Percentiles rank a stretch among this genome's conserved stretches.
Evolutionary conservation across 352 stramenopile genomes (phyloP).

Genomic region (Thalassiosira livingstoniorum): DNA sequence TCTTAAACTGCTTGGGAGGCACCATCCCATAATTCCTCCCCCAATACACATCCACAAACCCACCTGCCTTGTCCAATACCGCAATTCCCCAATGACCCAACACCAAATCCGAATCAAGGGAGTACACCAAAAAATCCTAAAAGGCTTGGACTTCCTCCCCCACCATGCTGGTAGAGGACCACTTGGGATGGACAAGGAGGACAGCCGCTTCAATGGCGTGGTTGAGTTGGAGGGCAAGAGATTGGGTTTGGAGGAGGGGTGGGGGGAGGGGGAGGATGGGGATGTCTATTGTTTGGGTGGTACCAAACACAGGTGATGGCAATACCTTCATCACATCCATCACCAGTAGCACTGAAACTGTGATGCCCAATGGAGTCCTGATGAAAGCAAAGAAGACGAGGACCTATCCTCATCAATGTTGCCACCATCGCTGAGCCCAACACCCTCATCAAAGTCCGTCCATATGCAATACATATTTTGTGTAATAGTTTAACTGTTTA

Average conservation of each 20-base stretch:
- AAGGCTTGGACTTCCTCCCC: slow-evolving; percentile 78
- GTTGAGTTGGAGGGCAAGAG: slow-evolving; percentile 71
- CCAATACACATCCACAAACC: slow-evolving; percentile 75
- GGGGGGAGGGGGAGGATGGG: no score
- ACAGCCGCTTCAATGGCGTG: slow-evolving; percentile 74
- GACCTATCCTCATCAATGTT: no score
- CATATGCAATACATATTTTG: no score
- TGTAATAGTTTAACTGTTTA: no score
- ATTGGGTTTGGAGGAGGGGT: slow-evolving; percentile 38
- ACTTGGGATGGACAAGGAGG: slow-evolving; percentile 71
- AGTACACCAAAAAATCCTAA: slow-evolving; percentile 77
- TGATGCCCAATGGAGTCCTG: no score
- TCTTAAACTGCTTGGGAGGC: slow-evolving; percentile 32
- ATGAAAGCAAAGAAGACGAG: no score
- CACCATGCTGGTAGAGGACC: slow-evolving; percentile 61
- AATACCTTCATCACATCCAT: no score
- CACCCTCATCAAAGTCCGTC: no score
- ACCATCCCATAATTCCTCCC: slow-evolving; percentile 67
- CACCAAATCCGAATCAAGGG: slow-evolving; percentile 63
- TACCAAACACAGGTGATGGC: no score
- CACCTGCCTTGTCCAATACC: slow-evolving; percentile 70
- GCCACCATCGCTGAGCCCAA: no score
- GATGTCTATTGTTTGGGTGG: no score
- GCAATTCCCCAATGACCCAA: slow-evolving; percentile 69
- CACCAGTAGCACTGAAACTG: no score